Conservation (phyloP, 768 basidiomycete species). For the Hebeloma cylindrosporum region DNA sequence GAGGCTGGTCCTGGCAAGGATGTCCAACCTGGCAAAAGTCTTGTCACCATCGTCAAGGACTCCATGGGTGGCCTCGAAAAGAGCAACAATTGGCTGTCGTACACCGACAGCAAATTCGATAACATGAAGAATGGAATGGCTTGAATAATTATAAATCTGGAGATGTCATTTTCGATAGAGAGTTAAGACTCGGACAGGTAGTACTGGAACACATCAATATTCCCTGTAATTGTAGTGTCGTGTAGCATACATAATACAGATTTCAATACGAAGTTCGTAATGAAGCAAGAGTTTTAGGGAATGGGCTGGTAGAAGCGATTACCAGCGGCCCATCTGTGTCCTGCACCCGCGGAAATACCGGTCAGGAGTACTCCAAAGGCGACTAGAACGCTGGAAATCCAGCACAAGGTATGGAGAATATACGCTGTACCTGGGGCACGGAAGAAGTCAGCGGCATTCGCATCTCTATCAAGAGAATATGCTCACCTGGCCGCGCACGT, state of each 20-base stretch:
- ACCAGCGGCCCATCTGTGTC: slow-evolving; percentile 75
- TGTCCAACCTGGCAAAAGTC: slow-evolving; percentile 62
- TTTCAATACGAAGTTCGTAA: no score
- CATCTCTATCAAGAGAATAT: neutral
- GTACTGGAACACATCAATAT: neutral
- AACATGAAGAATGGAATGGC: slow-evolving; percentile 76
- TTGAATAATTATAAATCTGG: slow-evolving; percentile 10
- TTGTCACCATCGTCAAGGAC: slow-evolving; percentile 74
- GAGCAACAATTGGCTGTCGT: slow-evolving; percentile 78
- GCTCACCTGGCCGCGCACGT: slow-evolving; percentile 59
- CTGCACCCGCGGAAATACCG: slow-evolving; percentile 60
- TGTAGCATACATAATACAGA: no score
- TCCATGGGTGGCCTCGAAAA: slow-evolving; percentile 74
- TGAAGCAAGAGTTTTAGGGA: slow-evolving; percentile 10
- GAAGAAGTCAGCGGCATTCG: neutral
- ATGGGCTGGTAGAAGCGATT: slow-evolving; percentile 62
- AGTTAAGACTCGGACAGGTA: neutral
- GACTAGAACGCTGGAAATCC: slow-evolving; percentile 56
- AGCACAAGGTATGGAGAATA: slow-evolving; percentile 57
- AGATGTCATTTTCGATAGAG: neutral
- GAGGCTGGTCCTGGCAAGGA: slow-evolving; percentile 77
- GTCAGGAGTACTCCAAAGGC: slow-evolving; percentile 56
- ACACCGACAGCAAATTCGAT: slow-evolving; percentile 74
- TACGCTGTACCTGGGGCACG: slow-evolving; percentile 55
- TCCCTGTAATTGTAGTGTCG: neutral